Base-by-base conservation (phyloP, 352 stramenopile species). In the Peronospora belbahrii region DNA sequence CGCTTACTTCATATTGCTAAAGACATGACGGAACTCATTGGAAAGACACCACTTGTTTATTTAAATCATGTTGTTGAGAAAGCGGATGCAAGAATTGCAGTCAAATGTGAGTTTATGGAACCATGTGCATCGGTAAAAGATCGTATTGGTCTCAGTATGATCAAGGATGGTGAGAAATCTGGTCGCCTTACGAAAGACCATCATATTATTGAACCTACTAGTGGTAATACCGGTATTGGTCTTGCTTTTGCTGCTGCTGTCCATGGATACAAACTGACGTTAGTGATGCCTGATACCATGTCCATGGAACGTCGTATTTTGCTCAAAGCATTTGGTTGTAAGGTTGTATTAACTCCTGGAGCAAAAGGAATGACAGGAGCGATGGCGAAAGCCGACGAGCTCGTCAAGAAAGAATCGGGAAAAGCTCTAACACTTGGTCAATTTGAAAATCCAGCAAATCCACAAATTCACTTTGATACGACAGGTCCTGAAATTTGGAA, bases 361-460 rank as follows among this genome's bases (percentile, higher is more conserved):
- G 68, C 71, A 2, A 78, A 81, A 39, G 82, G 79, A 22, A 90
- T 90, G 77, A 87, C 70, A 0, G 79, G 79, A n/a, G 77, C 77
- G 0, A 48, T 88, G 31, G 74, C 82, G 17, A 89, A 88, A 59
- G 79, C 77, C 25, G 77, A 87, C 9, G 75, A 91, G 34, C 72
- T 93, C 15, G 67, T 88, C 10, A 64, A 65, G 25, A 86, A 85
- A 46, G 83, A 79, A 31, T 65, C 76, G n/a, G 38, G 24, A 15
- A 86, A 85, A 51, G 64, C 79, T 31, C 55, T 92, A 43, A 75
- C 95, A 17, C 76, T 98, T 10, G 79, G 88, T 31, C 94, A 98
- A 69, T 98, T 98, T 61, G 96, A 98, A 61, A 98, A 98, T 74
- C 85, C 86, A 13, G 93, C 95, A 32, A 98, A 98, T 74, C 90